Evolutionary conservation across 1,139 yeast genomes (phyloP), one percentile per base, ranked within the genome.

Genomic region (Saccharomyces hybrid): DNA sequence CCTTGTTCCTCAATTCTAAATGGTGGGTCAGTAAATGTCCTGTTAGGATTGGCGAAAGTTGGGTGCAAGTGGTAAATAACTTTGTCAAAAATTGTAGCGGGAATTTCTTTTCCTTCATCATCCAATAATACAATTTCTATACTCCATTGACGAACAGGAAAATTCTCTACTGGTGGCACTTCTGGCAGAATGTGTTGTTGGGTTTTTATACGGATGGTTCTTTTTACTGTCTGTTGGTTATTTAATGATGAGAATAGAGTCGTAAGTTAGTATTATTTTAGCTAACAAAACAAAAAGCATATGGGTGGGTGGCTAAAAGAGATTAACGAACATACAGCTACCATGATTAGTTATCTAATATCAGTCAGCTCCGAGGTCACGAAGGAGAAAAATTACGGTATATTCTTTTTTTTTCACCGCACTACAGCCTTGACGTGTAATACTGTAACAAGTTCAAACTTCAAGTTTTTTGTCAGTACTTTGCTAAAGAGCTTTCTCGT

Each of bases 71-170:
- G 84, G 71, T 91, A 93, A 19, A 96, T 88, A 53, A 90, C 98
- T 72, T 86, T 88, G 70, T 93, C 98, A 69, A 93, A 88, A 56
- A 93, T 81, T 52, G 78, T 83, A 3, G 98, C 98, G 25, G 97
- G 91, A 52, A 88, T 76, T 64, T 87, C 95, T 56, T 84, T 80
- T 34, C 97, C 97, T 56, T 82, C 80, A 57, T 83, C 84, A 64
- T 90, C 93, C 59, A 93, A 78, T 70, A 91, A 72, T 48, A 82
- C 73, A 51, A 93, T 80, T 66, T 84, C 83, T 60, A 93, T 84
- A 48, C 88, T 79, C 99, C 99, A 93, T 73, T 84, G 83, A 68
- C 98, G 85, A 84, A 93, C 86, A n/a, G 99, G 99, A 69, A 86
- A 91, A 13, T 86, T 86, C 70, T 88, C 95, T 65, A 87, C 91